A percentile compares a stretch with the other conserved stretches of the same genome.
These are phyloP conservation scores for Penicillium antarcticum DNA, from an alignment of 495 filamentous ascomycete species.

Conservation along the genomic window DNA sequence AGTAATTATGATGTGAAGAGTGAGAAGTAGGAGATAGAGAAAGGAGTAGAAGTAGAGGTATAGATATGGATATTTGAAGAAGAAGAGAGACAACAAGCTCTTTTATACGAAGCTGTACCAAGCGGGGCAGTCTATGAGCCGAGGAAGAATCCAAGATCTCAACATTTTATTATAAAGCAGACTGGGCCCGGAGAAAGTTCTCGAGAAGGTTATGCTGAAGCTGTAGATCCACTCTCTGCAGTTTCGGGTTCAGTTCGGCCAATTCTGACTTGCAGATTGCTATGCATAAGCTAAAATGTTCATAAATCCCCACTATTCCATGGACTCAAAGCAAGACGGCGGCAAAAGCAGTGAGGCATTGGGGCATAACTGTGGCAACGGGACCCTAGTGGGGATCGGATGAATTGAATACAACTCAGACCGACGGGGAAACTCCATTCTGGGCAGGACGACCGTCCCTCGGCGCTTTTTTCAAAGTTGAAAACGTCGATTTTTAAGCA, in stretches of 20 bases:
- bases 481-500: conserved; percentile 7
- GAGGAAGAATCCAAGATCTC: conserved; percentile 10
- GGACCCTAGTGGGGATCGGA: conserved; percentile 20
- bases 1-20: conserved; percentile 2
- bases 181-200: conserved; percentile 28
- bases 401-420: conserved; percentile 12
- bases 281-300: neutral
- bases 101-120: conserved; percentile 6
- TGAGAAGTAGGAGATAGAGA: neutral
- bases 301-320: neutral
- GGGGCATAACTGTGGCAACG: conserved; percentile 4
- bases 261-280: neutral
- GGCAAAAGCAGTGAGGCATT: neutral
- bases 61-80: neutral
- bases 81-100: neutral
- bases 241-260: neutral
- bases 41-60: neutral
- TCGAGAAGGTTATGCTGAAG: conserved; percentile 21
- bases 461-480: neutral
- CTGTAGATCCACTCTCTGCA: conserved; percentile 12
- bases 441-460: conserved; percentile 27
- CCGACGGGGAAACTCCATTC: conserved; percentile 24
- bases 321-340: no score
- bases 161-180: conserved; percentile 24
- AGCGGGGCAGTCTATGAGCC: conserved; percentile 19